phyloP scores from a whole-genome alignment of 257 asterid genomes.

The Forsythia suspensa region DNA sequence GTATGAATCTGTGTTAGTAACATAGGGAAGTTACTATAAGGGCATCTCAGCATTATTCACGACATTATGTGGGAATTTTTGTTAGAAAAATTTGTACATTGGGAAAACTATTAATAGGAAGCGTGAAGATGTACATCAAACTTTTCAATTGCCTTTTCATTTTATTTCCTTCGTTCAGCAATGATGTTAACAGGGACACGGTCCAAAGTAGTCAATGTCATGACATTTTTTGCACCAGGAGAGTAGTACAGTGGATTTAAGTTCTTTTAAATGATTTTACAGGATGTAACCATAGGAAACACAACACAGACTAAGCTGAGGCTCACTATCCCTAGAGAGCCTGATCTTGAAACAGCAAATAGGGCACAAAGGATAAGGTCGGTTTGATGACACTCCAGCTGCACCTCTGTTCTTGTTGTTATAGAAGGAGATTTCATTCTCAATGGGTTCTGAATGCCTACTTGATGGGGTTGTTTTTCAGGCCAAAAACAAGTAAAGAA shows the following conservation, averaged over 20 bases:
- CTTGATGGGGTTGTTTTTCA: conserved; percentile 34
- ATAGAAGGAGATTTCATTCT: neutral
- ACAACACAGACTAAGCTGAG: conserved; percentile 41
- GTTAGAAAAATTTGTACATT: neutral
- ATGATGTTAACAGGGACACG: neutral
- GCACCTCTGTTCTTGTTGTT: conserved; percentile 6
- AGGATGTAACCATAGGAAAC: conserved; percentile 56
- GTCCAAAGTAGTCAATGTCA: neutral
- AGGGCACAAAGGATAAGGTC: conserved; percentile 78
- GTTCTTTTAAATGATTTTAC: conserved; percentile 25
- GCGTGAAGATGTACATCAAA: neutral
- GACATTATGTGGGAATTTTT: neutral
- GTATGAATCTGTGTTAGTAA: neutral
- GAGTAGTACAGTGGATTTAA: neutral
- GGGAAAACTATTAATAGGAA: neutral
- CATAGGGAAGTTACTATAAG: neutral
- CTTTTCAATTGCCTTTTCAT: neutral
- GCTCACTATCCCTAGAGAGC: conserved; percentile 78
- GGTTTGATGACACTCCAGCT: conserved; percentile 15
- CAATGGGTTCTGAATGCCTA: conserved; percentile 9
- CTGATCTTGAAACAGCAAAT: conserved; percentile 73
- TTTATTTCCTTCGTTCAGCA: neutral
- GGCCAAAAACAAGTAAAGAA: conserved; percentile 57
- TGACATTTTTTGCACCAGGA: neutral
- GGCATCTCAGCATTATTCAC: neutral